Evolutionary conservation across 306 rosid species (phyloP), one percentile per base, ranked within the genome.

Genomic region (Glycine soja): DNA sequence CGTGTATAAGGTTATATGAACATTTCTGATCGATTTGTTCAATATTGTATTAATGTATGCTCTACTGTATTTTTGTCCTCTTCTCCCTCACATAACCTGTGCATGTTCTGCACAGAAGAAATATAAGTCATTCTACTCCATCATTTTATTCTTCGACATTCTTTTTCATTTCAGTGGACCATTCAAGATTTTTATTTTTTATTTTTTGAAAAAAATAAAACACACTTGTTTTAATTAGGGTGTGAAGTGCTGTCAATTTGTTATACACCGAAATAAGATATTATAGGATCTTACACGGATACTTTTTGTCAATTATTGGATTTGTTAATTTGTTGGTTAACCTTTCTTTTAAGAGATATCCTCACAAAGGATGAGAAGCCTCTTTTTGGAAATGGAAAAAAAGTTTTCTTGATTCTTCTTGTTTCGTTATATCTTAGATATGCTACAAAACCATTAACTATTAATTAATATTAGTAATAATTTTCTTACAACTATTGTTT

Each of bases 41-140:
- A 69, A 61, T 85, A 50, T 75, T 12, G 34, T 70, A 57, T 67
- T 64, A 40, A 12, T 73, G 8, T 12, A 74, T 82, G 78, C 81
- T 68, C 19, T 78, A 43, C 84, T 82, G 84, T 78, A 52, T 61
- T 80, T 74, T 86, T 78, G 83, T 81, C 78, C 64, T 40, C 64
- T 53, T 77, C 68, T 48, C 70, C 7, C 70, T 48, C 8, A 42
- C 45, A 50, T 72, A 9, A 7, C 78, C 51, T 70, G 53, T 85
- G 43, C 71, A 52, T 84, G 56, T 75, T 45, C 79, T 80, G 67
- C 16, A 62, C 43, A 51, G 2, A 71, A 30, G n/a, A 59, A 75
- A 62, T 80, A 62, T 80, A 45, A 61, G n/a, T 48, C 70, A 45
- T 71, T 82, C 30, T 19, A 56, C 72, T 64, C 8, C 61, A 70